Conservation (phyloP, 2,329 filamentous ascomycete species). For the Curvularia eragrostidis region DNA sequence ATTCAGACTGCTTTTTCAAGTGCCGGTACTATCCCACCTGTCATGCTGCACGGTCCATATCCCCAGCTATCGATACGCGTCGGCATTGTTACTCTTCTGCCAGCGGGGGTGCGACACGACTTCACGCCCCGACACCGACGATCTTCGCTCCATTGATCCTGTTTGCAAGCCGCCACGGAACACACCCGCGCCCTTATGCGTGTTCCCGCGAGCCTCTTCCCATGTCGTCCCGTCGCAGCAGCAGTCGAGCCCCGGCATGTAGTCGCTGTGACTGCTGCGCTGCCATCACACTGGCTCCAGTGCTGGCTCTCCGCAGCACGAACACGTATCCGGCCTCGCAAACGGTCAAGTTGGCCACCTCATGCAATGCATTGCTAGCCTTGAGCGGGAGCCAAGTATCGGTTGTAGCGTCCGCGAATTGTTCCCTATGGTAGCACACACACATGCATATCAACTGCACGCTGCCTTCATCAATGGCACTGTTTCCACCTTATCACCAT, state of each 20-base stretch:
- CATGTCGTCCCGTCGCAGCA: slow-evolving; percentile 5
- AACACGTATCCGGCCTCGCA: slow-evolving; percentile 21
- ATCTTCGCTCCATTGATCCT: slow-evolving; percentile 10
- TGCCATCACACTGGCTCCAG: not conserved
- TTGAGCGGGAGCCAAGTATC: slow-evolving; percentile 2
- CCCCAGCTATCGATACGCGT: not conserved
- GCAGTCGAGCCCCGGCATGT: not conserved
- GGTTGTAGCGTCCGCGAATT: slow-evolving; percentile 7
- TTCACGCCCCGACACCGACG: slow-evolving; percentile 4
- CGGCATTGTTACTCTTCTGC: not conserved
- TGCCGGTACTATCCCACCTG: slow-evolving; percentile 2
- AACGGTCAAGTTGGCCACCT: slow-evolving; percentile 5
- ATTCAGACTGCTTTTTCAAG: slow-evolving; percentile 12
- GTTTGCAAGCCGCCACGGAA: slow-evolving; percentile 11
- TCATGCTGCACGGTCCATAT: not conserved
- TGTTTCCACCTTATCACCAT: not conserved
- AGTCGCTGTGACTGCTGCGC: not conserved
- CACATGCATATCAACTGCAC: not conserved
- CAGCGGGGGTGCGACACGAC: not conserved
- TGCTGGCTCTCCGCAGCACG: slow-evolving; percentile 14
- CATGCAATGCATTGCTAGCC: slow-evolving; percentile 12
- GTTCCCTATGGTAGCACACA: slow-evolving; percentile 13
- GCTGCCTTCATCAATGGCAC: not conserved
- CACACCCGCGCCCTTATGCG: slow-evolving; percentile 20
- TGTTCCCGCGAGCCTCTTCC: slow-evolving; percentile 13